Percentiles rank a stretch among this genome's conserved stretches.
Conservation (phyloP, 768 basidiomycete genomes). For the Saitozyma podzolica region DNA sequence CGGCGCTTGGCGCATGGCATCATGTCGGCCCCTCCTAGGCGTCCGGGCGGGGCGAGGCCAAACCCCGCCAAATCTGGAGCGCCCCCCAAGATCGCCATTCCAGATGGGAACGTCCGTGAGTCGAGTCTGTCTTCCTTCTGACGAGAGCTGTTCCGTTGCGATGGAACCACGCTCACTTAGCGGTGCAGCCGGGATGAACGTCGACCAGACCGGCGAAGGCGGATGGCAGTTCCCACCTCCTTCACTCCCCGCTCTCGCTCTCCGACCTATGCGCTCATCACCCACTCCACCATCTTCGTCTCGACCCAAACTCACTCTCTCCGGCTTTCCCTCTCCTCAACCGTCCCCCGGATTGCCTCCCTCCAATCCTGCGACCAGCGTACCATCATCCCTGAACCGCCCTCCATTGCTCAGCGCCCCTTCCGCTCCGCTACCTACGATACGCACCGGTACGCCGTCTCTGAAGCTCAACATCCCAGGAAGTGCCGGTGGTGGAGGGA, state of each 20-base stretch:
- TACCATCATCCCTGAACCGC: slow-evolving; percentile 10
- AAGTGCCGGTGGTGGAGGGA: slow-evolving; percentile 2
- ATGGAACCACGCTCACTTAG: slow-evolving; percentile 5
- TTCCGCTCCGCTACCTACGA: slow-evolving; percentile 8
- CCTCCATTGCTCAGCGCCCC: slow-evolving; percentile 36
- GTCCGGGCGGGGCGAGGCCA: slow-evolving; percentile 42
- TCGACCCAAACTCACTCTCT: slow-evolving; percentile 44
- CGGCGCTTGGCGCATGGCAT: neutral
- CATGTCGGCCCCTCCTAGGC: slow-evolving; percentile 15
- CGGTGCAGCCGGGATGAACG: slow-evolving; percentile 40
- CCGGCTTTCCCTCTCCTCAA: slow-evolving; percentile 28
- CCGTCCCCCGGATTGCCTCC: slow-evolving; percentile 11
- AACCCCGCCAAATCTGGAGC: slow-evolving; percentile 15
- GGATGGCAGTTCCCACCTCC: slow-evolving; percentile 39
- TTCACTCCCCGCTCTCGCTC: slow-evolving; percentile 23
- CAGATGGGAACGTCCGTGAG: slow-evolving; percentile 52
- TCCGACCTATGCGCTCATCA: slow-evolving; percentile 23
- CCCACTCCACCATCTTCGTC: slow-evolving; percentile 17
- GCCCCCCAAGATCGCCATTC: slow-evolving; percentile 46
- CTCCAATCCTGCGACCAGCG: neutral
- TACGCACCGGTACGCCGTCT: slow-evolving; percentile 11
- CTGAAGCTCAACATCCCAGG: slow-evolving; percentile 33
- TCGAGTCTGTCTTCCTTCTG: slow-evolving; percentile 5
- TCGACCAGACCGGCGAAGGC: slow-evolving; percentile 43
- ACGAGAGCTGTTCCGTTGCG: neutral